Percentiles rank a stretch among this genome's conserved stretches.
phyloP scores from a whole-genome alignment of 345 rosid genomes.

The Salix koriyanagi region DNA sequence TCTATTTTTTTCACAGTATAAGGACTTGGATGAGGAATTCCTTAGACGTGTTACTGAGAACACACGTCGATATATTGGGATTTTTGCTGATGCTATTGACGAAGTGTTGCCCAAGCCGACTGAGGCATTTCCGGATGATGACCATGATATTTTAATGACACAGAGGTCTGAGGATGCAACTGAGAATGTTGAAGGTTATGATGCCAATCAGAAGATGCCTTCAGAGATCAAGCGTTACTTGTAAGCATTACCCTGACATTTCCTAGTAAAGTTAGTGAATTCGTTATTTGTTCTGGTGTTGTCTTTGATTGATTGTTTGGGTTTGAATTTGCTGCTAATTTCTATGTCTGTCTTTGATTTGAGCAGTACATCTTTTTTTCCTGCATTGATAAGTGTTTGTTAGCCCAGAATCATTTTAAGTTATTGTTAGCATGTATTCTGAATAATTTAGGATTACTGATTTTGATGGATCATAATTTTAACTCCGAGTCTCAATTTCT shows the following conservation, averaged over 20 bases:
- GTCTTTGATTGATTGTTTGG: background rate
- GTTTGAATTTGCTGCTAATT: background rate
- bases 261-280: background rate
- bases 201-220: slow-evolving; percentile 77
- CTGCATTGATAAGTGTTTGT: no score
- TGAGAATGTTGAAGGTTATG: slow-evolving; percentile 56
- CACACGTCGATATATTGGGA: slow-evolving; percentile 76
- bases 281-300: background rate
- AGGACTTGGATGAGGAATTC: slow-evolving; percentile 65
- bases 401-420: background rate
- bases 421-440: no score
- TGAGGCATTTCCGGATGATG: slow-evolving; percentile 83
- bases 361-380: no score
- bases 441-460: background rate
- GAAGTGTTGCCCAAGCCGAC: slow-evolving; percentile 86
- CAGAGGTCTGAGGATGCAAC: slow-evolving; percentile 74
- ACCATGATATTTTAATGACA: slow-evolving; percentile 78
- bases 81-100: slow-evolving; percentile 71
- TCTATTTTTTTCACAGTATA: slow-evolving; percentile 42
- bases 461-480: background rate
- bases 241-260: slow-evolving; percentile 39
- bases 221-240: slow-evolving; percentile 80
- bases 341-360: no score
- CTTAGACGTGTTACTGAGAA: slow-evolving; percentile 70
- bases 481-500: no score